A percentile compares a stretch with the other conserved stretches of the same genome.
Conservation (phyloP, 805 yeast genomes). For the Wickerhamiella brachini region DNA sequence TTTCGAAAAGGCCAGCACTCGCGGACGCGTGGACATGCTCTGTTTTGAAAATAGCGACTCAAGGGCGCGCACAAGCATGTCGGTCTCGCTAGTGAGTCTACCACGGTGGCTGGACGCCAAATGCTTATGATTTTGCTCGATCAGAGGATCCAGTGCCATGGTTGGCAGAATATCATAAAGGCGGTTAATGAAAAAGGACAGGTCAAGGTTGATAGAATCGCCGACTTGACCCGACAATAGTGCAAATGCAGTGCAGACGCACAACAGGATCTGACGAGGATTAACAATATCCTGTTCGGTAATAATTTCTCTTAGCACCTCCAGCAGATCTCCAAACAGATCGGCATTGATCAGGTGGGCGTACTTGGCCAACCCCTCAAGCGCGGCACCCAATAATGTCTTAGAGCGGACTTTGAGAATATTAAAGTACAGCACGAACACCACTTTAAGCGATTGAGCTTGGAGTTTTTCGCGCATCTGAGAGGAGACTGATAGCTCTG, state of each 20-base stretch:
- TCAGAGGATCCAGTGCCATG: conserved; percentile 62
- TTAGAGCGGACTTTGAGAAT: conserved; percentile 52
- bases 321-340: conserved; percentile 80
- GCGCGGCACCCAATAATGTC: conserved; percentile 65
- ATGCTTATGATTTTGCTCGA: conserved; percentile 75
- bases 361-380: conserved; percentile 82
- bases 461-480: conserved; percentile 81
- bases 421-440: conserved; percentile 63
- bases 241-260: conserved; percentile 83
- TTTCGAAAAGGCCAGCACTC: conserved; percentile 55
- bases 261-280: conserved; percentile 57
- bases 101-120: conserved; percentile 54
- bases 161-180: conserved; percentile 57
- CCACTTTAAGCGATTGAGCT: conserved; percentile 62
- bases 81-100: conserved; percentile 80
- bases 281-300: conserved; percentile 32
- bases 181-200: conserved; percentile 64
- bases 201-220: conserved; percentile 63
- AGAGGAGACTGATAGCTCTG: conserved; percentile 75
- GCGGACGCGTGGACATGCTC: conserved; percentile 29
- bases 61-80: conserved; percentile 59
- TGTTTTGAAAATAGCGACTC: conserved; percentile 49
- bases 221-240: conserved; percentile 61
- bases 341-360: conserved; percentile 92
- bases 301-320: conserved; percentile 74